phyloP scores from a whole-genome alignment of 2,329 filamentous ascomycete genomes.

The Aspergillus sergii region DNA sequence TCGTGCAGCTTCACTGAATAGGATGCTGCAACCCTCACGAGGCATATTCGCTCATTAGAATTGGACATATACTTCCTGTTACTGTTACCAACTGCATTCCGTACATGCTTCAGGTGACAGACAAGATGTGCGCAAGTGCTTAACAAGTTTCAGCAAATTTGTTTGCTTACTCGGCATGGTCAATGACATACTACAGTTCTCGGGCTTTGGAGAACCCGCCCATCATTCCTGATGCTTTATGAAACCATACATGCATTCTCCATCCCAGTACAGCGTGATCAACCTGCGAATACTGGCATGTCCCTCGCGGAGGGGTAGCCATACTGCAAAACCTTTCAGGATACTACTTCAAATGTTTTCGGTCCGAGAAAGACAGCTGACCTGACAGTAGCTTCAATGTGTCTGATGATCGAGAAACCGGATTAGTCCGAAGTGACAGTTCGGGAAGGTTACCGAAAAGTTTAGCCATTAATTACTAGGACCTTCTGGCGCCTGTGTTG shows the following conservation, averaged over 20 bases:
- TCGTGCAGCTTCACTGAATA: background rate
- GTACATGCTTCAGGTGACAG: background rate
- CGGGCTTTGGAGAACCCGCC: background rate
- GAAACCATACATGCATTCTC: background rate
- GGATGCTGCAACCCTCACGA: background rate
- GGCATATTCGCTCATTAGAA: background rate
- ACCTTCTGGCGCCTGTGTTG: too few species aligned
- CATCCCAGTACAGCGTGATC: background rate
- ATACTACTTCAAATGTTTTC: background rate
- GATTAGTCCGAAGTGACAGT: background rate
- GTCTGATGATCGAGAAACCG: background rate
- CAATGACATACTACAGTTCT: background rate
- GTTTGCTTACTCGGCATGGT: background rate
- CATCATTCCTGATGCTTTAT: too few species aligned
- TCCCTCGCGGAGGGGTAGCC: background rate
- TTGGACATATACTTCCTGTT: background rate
- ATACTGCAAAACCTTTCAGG: background rate
- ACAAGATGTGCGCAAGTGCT: background rate
- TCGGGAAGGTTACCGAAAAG: background rate
- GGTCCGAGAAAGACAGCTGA: background rate
- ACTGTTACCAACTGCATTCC: background rate
- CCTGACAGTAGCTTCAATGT: background rate
- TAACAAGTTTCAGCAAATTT: background rate
- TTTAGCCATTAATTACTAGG: background rate
- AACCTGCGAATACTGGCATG: background rate